Evolutionary conservation across 306 rosid species (phyloP).

Genomic region (Carpinus viminea): DNA sequence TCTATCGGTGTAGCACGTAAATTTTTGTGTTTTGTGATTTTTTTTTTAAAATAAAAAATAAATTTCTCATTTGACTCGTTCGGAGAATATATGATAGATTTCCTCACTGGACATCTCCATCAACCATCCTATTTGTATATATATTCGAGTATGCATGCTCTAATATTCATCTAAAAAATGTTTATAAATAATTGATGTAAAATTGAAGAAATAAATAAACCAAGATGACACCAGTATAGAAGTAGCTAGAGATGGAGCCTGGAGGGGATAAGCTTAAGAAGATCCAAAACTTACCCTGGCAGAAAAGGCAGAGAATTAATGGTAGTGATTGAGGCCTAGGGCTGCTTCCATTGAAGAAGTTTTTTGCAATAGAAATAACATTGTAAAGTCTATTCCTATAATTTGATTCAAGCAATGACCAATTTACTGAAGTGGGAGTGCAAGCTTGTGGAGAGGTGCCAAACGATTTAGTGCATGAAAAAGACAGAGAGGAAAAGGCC

Average conservation of each 20-base stretch:
- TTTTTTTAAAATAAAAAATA: no score
- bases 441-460: slow-evolving; percentile 40
- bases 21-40: no score
- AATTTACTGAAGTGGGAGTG: slow-evolving; percentile 63
- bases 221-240: no score
- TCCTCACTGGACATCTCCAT: no score
- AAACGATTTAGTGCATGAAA: slow-evolving; percentile 46
- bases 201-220: neutral
- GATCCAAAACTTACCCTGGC: slow-evolving; percentile 33
- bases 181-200: no score
- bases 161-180: no score
- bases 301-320: slow-evolving; percentile 41
- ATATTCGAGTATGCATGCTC: no score
- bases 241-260: no score
- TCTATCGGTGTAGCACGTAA: no score
- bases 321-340: slow-evolving; percentile 29
- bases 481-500: slow-evolving; percentile 38
- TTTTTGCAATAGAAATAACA: neutral
- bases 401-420: neutral
- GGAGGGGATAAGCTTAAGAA: neutral
- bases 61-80: no score
- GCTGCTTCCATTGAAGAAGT: slow-evolving; percentile 17
- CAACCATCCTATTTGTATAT: no score
- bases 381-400: slow-evolving; percentile 21
- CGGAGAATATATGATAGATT: no score